Evolutionary conservation across 306 rosid genomes (phyloP), one percentile per base, ranked within the genome.

Genomic region (Ammopiptanthus mongolicus): DNA sequence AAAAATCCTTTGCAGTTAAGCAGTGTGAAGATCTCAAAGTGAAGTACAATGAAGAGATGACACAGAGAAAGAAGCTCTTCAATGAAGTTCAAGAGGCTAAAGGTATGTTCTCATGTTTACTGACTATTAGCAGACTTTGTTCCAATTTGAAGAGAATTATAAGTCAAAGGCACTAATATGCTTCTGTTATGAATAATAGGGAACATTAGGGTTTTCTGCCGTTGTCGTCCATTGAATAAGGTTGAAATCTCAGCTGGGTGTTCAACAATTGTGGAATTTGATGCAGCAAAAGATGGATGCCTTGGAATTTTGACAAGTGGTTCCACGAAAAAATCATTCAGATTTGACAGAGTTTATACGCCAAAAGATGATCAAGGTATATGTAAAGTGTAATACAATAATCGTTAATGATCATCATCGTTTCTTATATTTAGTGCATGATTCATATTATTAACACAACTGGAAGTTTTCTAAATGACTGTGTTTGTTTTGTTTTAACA

Each of bases 41-140:
- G 75, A 92, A 88, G 79, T 92, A 88, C 82, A 76, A 79, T 1
- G 97, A 92, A 75, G 97, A 92, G 84, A 92, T 88, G 90, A 78
- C 79, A 72, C 64, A 78, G 87, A 88, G 96, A 75, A 92, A 83
- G 83, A 87, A 83, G 77, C 96, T 92, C 36, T 92, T 92, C 60
- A 92, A 92, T 73, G 96, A 90, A 83, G 93, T 90, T 87, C 97
- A 90, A 73, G 97, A 92, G 74, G 93, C 96, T 67, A 92, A 92
- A 87, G 97, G 97, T 82, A 81, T 78, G 79, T 68, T 58, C 67
- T 72, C 19, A 63, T 53, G 52, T 65, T 28, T 79, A 62, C 48
- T 55, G 64, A 51, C 52, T 14, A 14, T 36, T 18, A 13, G 28
- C 37, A 62, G 22, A 31, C 37, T 66, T 29, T 9, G 25, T 64